phyloP scores from a whole-genome alignment of 768 basidiomycete genomes.

The Mycena vitilis region DNA sequence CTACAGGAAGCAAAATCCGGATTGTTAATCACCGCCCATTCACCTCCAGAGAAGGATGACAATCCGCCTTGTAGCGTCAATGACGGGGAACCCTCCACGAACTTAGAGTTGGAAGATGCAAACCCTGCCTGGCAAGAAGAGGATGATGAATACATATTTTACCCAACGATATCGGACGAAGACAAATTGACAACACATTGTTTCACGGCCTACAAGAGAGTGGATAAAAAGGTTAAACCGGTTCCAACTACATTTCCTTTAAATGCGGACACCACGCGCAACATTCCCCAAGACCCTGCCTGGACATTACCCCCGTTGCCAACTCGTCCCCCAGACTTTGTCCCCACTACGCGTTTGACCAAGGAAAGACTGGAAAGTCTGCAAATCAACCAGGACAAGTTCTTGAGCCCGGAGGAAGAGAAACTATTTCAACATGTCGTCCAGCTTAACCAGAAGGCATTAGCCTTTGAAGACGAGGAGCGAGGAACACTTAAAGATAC shows the following conservation, averaged over 20 bases:
- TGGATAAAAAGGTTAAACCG: constrained; percentile 1
- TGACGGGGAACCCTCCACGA: too few relatives aligned
- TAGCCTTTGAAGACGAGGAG: constrained; percentile 14
- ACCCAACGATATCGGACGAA: not conserved
- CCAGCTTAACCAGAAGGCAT: not conserved
- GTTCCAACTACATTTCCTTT: not conserved
- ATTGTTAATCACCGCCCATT: too few relatives aligned
- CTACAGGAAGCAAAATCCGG: too few relatives aligned
- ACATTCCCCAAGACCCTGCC: not conserved
- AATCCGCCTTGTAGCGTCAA: too few relatives aligned
- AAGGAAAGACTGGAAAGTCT: constrained; percentile 2
- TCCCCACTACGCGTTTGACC: not conserved
- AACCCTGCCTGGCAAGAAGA: not conserved
- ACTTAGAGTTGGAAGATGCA: too few relatives aligned
- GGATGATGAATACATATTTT: not conserved
- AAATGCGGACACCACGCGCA: not conserved
- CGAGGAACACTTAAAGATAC: constrained; percentile 13
- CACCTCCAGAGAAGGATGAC: too few relatives aligned
- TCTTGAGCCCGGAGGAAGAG: not conserved
- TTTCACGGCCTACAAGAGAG: constrained; percentile 5
- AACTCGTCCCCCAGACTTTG: not conserved
- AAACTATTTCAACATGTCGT: constrained; percentile 8
- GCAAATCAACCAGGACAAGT: not conserved
- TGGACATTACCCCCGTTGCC: not conserved
- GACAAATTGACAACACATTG: not conserved